These are phyloP conservation scores for Bjerkandera adusta DNA, from an alignment of 1,284 basidiomycete genomes.

Conservation along the genomic window DNA sequence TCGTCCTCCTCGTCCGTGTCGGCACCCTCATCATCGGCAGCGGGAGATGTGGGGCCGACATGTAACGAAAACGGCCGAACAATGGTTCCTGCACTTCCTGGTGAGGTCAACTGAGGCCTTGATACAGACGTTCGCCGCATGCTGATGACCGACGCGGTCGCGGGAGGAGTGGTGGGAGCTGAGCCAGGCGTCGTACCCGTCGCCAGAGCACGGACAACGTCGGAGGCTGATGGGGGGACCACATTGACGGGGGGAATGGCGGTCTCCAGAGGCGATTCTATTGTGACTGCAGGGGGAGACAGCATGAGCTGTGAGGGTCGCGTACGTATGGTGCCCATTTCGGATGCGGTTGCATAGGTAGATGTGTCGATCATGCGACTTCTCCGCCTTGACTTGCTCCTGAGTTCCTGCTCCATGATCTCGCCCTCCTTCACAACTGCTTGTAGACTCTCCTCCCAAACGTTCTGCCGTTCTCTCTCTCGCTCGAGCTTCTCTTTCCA, in stretches of 20 bases:
- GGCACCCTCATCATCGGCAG: conserved; percentile 35
- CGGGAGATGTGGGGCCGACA: conserved; percentile 12
- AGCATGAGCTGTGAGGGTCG: conserved; percentile 25
- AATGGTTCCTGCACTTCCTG: conserved; percentile 3
- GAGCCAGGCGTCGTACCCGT: conserved; percentile 16
- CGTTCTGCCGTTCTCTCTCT: conserved; percentile 71
- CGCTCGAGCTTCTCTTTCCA: conserved; percentile 59
- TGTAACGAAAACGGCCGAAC: conserved; percentile 18
- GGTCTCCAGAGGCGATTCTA: background rate
- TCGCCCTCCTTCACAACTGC: conserved; percentile 88
- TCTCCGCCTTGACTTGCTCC: conserved; percentile 55
- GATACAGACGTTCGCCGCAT: background rate
- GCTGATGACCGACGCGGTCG: background rate
- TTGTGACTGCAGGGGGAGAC: conserved; percentile 8
- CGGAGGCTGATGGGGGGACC: too few relatives aligned
- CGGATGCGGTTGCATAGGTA: conserved; percentile 17
- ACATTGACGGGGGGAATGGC: background rate
- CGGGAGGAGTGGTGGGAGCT: conserved; percentile 12
- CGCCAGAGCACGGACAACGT: too few relatives aligned
- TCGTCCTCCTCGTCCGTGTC: conserved; percentile 93
- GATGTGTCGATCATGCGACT: conserved; percentile 45
- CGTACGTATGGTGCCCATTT: conserved; percentile 28
- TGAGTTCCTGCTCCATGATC: conserved; percentile 79
- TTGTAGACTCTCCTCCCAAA: conserved; percentile 94
- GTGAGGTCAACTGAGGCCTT: background rate